A percentile compares a stretch with the other conserved stretches of the same genome.
Evolutionary conservation across 2,329 filamentous ascomycete genomes (phyloP).

Genomic region (Domatiomyces catenatus): DNA sequence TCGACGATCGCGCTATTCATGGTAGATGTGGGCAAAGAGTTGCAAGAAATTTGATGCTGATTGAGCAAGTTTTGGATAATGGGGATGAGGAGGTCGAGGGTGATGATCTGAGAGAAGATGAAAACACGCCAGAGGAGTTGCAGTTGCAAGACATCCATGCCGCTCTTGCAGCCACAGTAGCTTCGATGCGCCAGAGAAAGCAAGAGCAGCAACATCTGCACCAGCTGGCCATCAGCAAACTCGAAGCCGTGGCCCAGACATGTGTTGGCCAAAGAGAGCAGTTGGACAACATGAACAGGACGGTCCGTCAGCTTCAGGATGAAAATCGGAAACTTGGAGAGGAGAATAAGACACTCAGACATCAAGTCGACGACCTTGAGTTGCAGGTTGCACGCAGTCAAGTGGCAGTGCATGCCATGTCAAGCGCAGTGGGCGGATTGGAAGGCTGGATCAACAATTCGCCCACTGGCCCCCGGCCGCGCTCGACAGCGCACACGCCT

Average conservation of each 20-base stretch:
- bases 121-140: neutral
- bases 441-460: slow-evolving; percentile 18
- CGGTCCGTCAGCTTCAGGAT: slow-evolving; percentile 8
- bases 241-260: slow-evolving; percentile 14
- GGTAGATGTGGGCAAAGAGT: slow-evolving; percentile 6
- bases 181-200: slow-evolving; percentile 16
- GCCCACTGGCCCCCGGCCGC: slow-evolving; percentile 3
- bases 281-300: slow-evolving; percentile 9
- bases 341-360: slow-evolving; percentile 9
- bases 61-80: slow-evolving; percentile 10
- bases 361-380: slow-evolving; percentile 5
- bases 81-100: slow-evolving; percentile 18
- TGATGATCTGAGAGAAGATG: slow-evolving; percentile 8
- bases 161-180: slow-evolving; percentile 10
- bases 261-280: slow-evolving; percentile 12
- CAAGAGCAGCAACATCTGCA: slow-evolving; percentile 16
- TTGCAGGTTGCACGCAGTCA: slow-evolving; percentile 11
- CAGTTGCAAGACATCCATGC: slow-evolving; percentile 2
- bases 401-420: slow-evolving; percentile 17
- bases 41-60: slow-evolving; percentile 5
- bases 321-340: slow-evolving; percentile 8
- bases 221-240: slow-evolving; percentile 12
- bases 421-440: slow-evolving; percentile 16
- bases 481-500: neutral
- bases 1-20: slow-evolving; percentile 9